These are phyloP conservation scores for Lachnellula willkommii DNA, from an alignment of 2,329 filamentous ascomycete genomes.

Conservation along the genomic window DNA sequence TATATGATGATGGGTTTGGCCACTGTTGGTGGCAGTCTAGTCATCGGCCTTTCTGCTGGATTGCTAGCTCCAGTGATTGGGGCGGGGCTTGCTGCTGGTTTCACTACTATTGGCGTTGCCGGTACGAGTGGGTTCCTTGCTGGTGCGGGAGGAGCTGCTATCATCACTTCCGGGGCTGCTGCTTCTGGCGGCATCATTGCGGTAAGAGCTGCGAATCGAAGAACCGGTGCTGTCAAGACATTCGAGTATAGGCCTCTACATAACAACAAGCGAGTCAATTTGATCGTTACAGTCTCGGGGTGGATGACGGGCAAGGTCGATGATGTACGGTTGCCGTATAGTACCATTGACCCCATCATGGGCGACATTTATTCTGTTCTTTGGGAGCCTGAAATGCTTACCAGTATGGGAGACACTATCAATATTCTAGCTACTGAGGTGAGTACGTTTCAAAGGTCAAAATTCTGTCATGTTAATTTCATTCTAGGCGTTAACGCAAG, in stretches of 20 bases:
- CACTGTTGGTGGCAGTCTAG: constrained; percentile 88
- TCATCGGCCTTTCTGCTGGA: constrained; percentile 92
- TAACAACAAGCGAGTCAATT: constrained; percentile 95
- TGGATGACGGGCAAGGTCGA: constrained; percentile 99
- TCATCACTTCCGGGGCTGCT: constrained; percentile 87
- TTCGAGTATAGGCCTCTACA: constrained; percentile 96
- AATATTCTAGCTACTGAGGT: constrained; percentile 97
- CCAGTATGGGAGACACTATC: constrained; percentile 96
- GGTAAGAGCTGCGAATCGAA: constrained; percentile 73
- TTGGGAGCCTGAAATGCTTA: constrained; percentile 98
- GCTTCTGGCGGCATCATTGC: constrained; percentile 84
- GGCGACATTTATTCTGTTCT: constrained; percentile 94
- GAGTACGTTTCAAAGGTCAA: constrained; percentile 29
- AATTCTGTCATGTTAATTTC: constrained; percentile 23
- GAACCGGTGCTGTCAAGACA: constrained; percentile 88
- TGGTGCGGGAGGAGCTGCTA: constrained; percentile 83
- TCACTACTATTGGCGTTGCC: constrained; percentile 88
- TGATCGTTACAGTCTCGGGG: constrained; percentile 90
- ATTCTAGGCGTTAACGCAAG: constrained; percentile 82
- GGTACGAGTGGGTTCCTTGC: constrained; percentile 86
- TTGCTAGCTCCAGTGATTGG: constrained; percentile 90
- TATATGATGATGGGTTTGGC: constrained; percentile 96
- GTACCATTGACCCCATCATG: constrained; percentile 96
- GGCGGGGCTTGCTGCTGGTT: constrained; percentile 85
- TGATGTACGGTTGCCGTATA: constrained; percentile 91